Evolutionary conservation across 148 eudicot species (phyloP).

Genomic region (Simmondsia chinensis): DNA sequence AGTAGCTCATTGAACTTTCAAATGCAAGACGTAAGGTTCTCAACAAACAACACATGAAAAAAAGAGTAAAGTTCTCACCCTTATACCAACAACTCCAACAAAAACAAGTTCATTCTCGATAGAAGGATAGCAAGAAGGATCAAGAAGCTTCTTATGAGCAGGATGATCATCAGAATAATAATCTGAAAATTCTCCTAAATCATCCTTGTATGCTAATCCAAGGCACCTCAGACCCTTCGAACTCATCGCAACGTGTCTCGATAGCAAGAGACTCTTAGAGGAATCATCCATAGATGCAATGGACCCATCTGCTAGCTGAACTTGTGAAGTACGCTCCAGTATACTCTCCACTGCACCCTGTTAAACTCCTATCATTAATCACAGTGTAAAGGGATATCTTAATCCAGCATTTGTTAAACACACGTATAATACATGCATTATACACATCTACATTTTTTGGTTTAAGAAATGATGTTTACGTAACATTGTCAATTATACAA

Average conservation of each 20-base stretch:
- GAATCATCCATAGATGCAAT: constrained; percentile 50
- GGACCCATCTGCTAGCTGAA: constrained; percentile 86
- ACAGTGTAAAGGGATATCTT: too few species aligned
- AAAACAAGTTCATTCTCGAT: constrained; percentile 66
- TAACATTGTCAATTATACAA: too few species aligned
- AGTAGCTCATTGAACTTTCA: too few species aligned
- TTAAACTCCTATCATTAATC: constrained; percentile 5
- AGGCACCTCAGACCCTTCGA: constrained; percentile 83
- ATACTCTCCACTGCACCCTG: constrained; percentile 95
- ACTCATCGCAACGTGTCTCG: constrained; percentile 61
- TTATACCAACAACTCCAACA: constrained; percentile 74
- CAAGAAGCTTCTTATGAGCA: constrained; percentile 69
- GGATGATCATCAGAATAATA: constrained; percentile 52
- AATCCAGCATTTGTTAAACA: too few species aligned
- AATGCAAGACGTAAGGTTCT: too few species aligned
- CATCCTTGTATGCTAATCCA: constrained; percentile 75
- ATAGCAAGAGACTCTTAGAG: constrained; percentile 44
- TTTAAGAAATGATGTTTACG: too few species aligned
- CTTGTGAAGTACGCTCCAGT: constrained; percentile 58
- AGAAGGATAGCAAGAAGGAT: constrained; percentile 52
- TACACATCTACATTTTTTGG: too few species aligned
- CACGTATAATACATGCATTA: too few species aligned
- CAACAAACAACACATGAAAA: too few species aligned
- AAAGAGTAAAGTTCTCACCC: constrained; percentile 56
- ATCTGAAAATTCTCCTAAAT: constrained; percentile 57